These are phyloP conservation scores for Wickerhamiella brachini DNA, from an alignment of 805 yeast genomes.

Conservation along the genomic window DNA sequence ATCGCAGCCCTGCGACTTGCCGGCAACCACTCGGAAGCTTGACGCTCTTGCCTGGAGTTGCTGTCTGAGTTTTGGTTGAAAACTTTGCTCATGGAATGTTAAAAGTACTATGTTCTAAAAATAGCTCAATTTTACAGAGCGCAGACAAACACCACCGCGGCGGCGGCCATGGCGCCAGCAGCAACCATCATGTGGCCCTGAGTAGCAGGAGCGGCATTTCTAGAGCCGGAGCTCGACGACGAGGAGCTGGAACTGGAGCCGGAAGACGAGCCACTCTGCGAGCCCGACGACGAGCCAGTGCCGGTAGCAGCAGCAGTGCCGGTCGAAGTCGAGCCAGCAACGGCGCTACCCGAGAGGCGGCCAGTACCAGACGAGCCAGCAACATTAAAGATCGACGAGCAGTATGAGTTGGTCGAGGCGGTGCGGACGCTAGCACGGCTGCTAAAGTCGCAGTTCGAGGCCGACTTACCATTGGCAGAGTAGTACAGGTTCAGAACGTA, in stretches of 20 bases:
- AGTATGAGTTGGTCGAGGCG: constrained; percentile 33
- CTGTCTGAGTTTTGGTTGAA: no score
- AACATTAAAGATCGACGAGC: constrained; percentile 39
- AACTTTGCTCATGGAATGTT: background rate
- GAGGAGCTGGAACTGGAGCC: constrained; percentile 10
- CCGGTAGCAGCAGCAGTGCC: constrained; percentile 12
- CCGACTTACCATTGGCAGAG: constrained; percentile 29
- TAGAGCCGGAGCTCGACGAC: constrained; percentile 27
- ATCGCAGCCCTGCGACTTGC: no score
- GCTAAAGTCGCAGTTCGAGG: constrained; percentile 52
- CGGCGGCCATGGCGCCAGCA: constrained; percentile 14
- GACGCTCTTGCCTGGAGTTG: no score
- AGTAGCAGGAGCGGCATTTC: constrained; percentile 28
- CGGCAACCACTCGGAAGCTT: no score
- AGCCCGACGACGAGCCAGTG: constrained; percentile 7
- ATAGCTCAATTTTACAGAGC: constrained; percentile 10
- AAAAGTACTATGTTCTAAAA: background rate
- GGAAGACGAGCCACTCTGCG: background rate
- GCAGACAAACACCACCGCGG: constrained; percentile 12
- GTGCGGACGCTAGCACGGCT: constrained; percentile 50
- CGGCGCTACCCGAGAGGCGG: constrained; percentile 30
- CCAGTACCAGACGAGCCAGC: constrained; percentile 67
- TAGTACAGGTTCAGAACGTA: constrained; percentile 55
- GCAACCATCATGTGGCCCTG: constrained; percentile 8
- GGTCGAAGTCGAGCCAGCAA: constrained; percentile 5